Conservation (phyloP, 1,284 basidiomycete species). For the Ustanciosporium gigantosporum region DNA sequence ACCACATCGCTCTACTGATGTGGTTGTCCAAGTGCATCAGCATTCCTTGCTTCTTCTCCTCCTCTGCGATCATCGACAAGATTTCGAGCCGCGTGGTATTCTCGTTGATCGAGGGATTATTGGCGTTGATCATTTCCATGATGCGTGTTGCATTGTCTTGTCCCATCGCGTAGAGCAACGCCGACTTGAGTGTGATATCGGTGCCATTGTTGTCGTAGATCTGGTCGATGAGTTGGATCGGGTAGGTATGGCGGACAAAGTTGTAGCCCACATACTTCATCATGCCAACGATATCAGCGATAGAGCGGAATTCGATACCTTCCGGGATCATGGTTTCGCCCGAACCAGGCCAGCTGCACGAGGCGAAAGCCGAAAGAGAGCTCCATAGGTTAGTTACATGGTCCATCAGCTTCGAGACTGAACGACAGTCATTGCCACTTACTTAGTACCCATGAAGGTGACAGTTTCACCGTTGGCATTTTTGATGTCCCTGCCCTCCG, state of each 20-base stretch:
- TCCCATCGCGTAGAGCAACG: constrained; percentile 17
- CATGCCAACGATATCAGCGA: constrained; percentile 18
- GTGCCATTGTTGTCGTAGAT: constrained; percentile 30
- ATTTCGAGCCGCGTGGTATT: constrained; percentile 24
- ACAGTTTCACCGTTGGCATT: constrained; percentile 24
- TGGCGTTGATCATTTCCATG: constrained; percentile 21
- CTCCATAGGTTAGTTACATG: too few relatives aligned
- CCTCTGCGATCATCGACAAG: constrained; percentile 16
- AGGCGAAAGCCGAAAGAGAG: too few relatives aligned
- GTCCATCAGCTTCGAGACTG: too few relatives aligned
- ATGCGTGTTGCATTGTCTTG: constrained; percentile 20
- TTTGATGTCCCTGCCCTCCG: constrained; percentile 23
- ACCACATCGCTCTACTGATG: constrained; percentile 30
- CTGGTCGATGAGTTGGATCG: constrained; percentile 41
- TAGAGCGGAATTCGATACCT: constrained; percentile 24
- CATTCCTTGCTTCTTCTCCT: constrained; percentile 23
- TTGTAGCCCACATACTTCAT: constrained; percentile 34
- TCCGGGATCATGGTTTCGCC: constrained; percentile 35
- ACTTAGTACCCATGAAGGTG: constrained; percentile 27
- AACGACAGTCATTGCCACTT: too few relatives aligned
- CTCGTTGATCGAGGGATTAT: constrained; percentile 22
- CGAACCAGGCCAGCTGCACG: constrained; percentile 30
- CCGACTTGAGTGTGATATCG: constrained; percentile 18
- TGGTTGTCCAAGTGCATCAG: constrained; percentile 39
- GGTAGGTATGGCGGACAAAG: constrained; percentile 32